A percentile compares a stretch with the other conserved stretches of the same genome.
Conservation (phyloP, 306 rosid species). For the Hippophae tibetana region DNA sequence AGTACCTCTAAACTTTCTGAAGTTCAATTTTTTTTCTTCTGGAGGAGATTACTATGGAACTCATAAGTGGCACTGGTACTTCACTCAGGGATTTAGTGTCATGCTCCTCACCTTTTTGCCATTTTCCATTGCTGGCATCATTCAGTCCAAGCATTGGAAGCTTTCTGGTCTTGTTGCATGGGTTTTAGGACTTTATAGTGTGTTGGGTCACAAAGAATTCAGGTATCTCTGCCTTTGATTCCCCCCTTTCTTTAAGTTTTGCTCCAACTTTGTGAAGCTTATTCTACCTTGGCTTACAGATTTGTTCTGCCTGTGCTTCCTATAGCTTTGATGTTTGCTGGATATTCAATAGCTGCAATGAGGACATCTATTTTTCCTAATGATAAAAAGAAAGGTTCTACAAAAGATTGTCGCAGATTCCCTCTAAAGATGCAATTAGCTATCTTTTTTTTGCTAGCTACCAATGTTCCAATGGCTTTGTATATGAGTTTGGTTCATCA, state of each 20-base stretch:
- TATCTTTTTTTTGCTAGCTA: conserved; percentile 61
- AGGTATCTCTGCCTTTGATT: conserved; percentile 39
- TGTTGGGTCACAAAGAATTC: conserved; percentile 94
- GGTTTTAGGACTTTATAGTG: conserved; percentile 74
- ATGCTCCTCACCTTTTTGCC: conserved; percentile 78
- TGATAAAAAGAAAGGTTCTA: conserved; percentile 25
- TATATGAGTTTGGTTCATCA: conserved; percentile 98
- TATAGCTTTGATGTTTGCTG: conserved; percentile 77
- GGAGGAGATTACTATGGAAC: conserved; percentile 98
- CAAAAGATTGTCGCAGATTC: conserved; percentile 23
- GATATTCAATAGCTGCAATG: conserved; percentile 59
- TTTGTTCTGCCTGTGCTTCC: conserved; percentile 96
- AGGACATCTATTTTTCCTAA: conserved; percentile 24
- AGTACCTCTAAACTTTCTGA: conserved; percentile 82
- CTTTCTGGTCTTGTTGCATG: conserved; percentile 67
- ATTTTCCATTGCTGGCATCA: conserved; percentile 64
- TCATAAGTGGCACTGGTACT: conserved; percentile 98
- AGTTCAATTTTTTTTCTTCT: conserved; percentile 83
- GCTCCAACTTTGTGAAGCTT: neutral
- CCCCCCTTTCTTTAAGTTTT: conserved; percentile 4
- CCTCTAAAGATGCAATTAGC: conserved; percentile 40
- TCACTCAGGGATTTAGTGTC: conserved; percentile 81
- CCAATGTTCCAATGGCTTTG: conserved; percentile 84
- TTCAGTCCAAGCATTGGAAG: conserved; percentile 72
- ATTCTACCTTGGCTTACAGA: conserved; percentile 33